These are phyloP conservation scores for Erodium moschatum DNA, from an alignment of 441 rosid genomes.

Conservation along the genomic window DNA sequence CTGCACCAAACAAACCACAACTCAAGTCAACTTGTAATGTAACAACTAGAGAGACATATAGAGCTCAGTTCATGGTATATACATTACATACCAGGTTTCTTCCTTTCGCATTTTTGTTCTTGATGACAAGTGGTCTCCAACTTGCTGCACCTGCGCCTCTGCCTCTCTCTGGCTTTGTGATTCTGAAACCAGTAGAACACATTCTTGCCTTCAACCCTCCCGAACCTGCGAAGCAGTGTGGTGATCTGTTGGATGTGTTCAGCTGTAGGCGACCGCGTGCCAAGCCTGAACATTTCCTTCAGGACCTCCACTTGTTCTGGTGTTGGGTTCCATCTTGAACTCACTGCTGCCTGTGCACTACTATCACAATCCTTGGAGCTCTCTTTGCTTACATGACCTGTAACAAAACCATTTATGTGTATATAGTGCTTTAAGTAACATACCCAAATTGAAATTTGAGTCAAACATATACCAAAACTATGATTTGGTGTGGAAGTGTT, in stretches of 20 bases:
- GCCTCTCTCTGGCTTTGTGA: slow-evolving; percentile 64
- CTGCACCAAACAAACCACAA: slow-evolving; percentile 18
- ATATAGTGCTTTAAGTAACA: background rate
- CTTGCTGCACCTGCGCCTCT: slow-evolving; percentile 38
- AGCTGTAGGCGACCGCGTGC: slow-evolving; percentile 39
- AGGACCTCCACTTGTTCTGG: slow-evolving; percentile 41
- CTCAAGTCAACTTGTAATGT: background rate
- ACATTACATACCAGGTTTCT: slow-evolving; percentile 24
- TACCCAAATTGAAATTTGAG: background rate
- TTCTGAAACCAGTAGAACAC: slow-evolving; percentile 81
- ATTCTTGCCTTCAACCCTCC: slow-evolving; percentile 62
- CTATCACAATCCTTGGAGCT: slow-evolving; percentile 15
- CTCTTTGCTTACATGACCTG: slow-evolving; percentile 20
- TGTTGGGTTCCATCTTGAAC: slow-evolving; percentile 53
- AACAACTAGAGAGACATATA: background rate
- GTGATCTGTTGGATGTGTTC: slow-evolving; percentile 47
- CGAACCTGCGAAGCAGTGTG: slow-evolving; percentile 39
- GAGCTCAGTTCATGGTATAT: background rate
- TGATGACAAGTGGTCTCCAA: slow-evolving; percentile 8
- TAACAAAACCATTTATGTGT: slow-evolving; percentile 1
- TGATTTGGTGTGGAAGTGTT: background rate
- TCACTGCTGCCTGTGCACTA: slow-evolving; percentile 19
- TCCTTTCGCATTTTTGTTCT: slow-evolving; percentile 22
- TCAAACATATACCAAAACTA: background rate
- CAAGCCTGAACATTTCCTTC: slow-evolving; percentile 41